These are phyloP conservation scores for Chaetomidium leptoderma DNA, from an alignment of 495 filamentous ascomycete species.

Conservation along the genomic window DNA sequence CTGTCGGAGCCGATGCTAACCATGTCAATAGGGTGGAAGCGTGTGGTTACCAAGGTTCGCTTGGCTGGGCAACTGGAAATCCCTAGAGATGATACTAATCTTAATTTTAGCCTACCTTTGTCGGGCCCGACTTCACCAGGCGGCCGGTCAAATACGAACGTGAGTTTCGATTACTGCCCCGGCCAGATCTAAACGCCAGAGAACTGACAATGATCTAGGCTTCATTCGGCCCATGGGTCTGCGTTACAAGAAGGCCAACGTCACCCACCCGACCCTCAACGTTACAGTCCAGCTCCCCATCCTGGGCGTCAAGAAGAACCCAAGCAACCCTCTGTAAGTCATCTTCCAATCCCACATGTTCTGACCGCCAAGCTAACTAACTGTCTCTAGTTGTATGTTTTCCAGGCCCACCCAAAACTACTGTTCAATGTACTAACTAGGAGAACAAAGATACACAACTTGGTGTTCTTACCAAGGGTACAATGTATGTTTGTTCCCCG, in stretches of 20 bases:
- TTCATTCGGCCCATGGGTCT: constrained; percentile 66
- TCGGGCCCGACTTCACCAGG: constrained; percentile 87
- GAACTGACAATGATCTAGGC: constrained; percentile 15
- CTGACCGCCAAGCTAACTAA: too few relatives aligned
- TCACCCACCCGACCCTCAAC: constrained; percentile 58
- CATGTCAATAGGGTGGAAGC: constrained; percentile 61
- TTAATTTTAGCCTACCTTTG: constrained; percentile 45
- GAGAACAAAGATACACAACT: constrained; percentile 62
- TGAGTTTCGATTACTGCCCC: constrained; percentile 4
- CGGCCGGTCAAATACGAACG: constrained; percentile 86
- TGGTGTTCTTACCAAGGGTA: constrained; percentile 90
- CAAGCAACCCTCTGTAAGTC: constrained; percentile 79
- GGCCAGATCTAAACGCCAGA: background rate
- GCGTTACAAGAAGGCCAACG: constrained; percentile 91
- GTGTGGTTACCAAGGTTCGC: constrained; percentile 70
- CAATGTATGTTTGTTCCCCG: constrained; percentile 48
- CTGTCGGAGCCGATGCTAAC: constrained; percentile 8
- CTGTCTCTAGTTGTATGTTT: constrained; percentile 10
- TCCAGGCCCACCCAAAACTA: too few relatives aligned
- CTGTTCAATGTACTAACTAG: background rate
- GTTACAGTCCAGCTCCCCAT: constrained; percentile 80
- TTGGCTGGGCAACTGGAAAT: background rate
- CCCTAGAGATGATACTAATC: constrained; percentile 13
- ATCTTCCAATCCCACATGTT: background rate
- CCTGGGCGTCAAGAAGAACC: constrained; percentile 96